Evolutionary conservation across 2,329 filamentous ascomycete genomes (phyloP).

Genomic region (Penicillium sp.): DNA sequence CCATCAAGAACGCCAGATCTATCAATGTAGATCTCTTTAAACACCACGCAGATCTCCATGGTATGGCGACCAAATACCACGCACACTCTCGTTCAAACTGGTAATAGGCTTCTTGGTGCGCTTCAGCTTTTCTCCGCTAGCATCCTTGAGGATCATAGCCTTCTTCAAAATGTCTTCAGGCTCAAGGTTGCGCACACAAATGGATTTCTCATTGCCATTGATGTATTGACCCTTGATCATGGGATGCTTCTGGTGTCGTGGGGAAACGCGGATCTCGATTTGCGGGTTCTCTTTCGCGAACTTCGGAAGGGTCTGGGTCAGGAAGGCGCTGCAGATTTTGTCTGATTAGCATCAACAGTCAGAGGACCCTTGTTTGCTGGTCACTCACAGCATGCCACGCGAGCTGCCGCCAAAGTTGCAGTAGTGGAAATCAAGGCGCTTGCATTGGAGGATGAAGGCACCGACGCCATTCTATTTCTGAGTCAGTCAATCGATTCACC

Average conservation of each 20-base stretch:
- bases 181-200: conserved; percentile 86
- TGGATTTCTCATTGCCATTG: conserved; percentile 79
- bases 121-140: conserved; percentile 50
- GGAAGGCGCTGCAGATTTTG: conserved; percentile 63
- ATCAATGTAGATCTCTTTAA: conserved; percentile 28
- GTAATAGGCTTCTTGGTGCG: conserved; percentile 58
- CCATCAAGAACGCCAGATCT: not conserved
- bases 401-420: conserved; percentile 96
- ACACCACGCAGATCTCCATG: conserved; percentile 56
- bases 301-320: conserved; percentile 69
- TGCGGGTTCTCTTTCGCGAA: conserved; percentile 82
- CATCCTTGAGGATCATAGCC: conserved; percentile 51
- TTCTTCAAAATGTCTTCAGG: conserved; percentile 78
- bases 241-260: conserved; percentile 84
- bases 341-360: not conserved
- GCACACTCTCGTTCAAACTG: conserved; percentile 62
- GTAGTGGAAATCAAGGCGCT: conserved; percentile 92
- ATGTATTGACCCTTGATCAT: conserved; percentile 88
- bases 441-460: conserved; percentile 96
- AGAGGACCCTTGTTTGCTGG: not conserved
- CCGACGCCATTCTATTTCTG: conserved; percentile 81
- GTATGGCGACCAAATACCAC: conserved; percentile 64
- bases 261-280: conserved; percentile 88
- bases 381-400: conserved; percentile 81
- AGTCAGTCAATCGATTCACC: not conserved